Evolutionary conservation across 208 protist species (phyloP), one percentile per base, ranked within the genome.

Genomic region (Wallacemonas sp.): DNA sequence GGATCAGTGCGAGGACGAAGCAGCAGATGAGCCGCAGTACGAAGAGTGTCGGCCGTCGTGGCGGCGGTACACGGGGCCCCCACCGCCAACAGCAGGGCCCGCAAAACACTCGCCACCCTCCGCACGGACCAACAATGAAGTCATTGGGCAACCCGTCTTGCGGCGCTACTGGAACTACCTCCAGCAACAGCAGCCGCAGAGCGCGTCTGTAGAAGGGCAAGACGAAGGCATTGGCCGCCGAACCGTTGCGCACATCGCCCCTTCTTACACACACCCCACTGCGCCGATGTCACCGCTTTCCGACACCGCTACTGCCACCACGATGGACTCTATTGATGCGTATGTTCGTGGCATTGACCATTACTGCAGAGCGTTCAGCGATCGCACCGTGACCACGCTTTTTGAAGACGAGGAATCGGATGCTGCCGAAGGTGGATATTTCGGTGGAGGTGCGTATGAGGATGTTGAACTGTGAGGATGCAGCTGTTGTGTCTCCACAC

Each of bases 301-400:
- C 4, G 24, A n/a, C 24, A 19, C 47, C n/a, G 27, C 47, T 27
- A 33, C 24, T 33, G 47, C 24, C 11, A 9, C 12, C 14, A 55
- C 24, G 8, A 11, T n/a, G 47, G 22, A 6, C 6, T 55, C 47
- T 22, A 27, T 55, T 19, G 47, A 55, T 33, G 8, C 34, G 8
- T 41, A 22, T 33, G 47, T 55, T 19, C 4, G n/a, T 8, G 47
- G 47, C 8, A 33, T 55, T 55, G 11, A 55, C 27, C 47, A 41
- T 27, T 27, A 55, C 47, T 55, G n/a, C 26, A 19, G 47, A 19
- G 47, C 47, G 19, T 36, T 55, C 24, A 55, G 47, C 47, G 47
- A 55, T n/a, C 24, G 47, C 47, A 34, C 47, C 0, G n/a, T 19
- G 14, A 55, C 47, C 12, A 55, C 47, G 1, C 47, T 55, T n/a